Conservation (phyloP, 2,329 filamentous ascomycete genomes). For the Thermothelomyces thermophilus region DNA sequence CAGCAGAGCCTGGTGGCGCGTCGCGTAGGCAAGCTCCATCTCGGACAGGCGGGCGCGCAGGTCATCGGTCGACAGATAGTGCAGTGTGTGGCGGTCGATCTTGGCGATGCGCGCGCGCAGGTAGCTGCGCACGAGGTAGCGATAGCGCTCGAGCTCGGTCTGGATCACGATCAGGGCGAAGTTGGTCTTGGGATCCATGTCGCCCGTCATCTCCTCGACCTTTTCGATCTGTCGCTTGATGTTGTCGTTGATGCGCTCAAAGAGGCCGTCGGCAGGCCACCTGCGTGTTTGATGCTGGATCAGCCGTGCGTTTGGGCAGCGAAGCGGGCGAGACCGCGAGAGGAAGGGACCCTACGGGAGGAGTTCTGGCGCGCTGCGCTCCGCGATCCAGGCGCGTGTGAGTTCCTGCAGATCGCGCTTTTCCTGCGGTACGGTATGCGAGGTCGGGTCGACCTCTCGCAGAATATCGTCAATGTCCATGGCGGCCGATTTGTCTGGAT, state of each 20-base stretch:
- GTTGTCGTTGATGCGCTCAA: constrained; percentile 72
- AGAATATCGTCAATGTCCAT: constrained; percentile 82
- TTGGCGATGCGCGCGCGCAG: constrained; percentile 82
- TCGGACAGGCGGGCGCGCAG: constrained; percentile 61
- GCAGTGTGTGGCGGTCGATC: constrained; percentile 71
- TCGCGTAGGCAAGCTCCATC: constrained; percentile 75
- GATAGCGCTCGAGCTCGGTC: constrained; percentile 90
- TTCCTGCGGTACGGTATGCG: constrained; percentile 48
- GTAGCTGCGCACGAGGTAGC: constrained; percentile 80
- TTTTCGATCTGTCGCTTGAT: constrained; percentile 35
- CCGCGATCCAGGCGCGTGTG: constrained; percentile 88
- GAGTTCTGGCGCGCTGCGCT: constrained; percentile 84
- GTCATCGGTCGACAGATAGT: constrained; percentile 57
- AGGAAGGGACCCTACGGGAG: constrained; percentile 52
- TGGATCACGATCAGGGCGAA: constrained; percentile 92
- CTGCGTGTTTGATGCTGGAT: constrained; percentile 30
- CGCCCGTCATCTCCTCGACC: constrained; percentile 58
- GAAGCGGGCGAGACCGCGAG: background rate
- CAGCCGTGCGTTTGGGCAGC: background rate
- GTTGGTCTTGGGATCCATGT: constrained; percentile 84
- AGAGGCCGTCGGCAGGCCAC: constrained; percentile 63
- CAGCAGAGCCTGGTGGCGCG: constrained; percentile 75
- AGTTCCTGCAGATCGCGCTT: constrained; percentile 78
- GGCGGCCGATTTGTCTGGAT: background rate
- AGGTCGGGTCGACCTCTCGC: constrained; percentile 60